These are phyloP conservation scores for Geranium rotundifolium DNA, from an alignment of 345 rosid genomes.

Conservation along the genomic window DNA sequence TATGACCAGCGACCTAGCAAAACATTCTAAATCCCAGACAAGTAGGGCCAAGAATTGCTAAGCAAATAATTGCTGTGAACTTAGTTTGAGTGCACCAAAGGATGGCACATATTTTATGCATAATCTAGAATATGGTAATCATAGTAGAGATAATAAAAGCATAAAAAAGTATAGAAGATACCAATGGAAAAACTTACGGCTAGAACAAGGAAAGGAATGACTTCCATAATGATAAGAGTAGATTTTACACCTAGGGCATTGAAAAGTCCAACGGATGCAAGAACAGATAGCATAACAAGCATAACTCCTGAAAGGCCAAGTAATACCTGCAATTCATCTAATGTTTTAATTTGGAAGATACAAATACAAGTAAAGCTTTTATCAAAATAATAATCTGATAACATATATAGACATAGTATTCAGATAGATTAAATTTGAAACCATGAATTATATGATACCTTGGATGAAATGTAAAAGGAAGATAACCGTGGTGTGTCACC, in stretches of 20 bases:
- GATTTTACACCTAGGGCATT: conserved; percentile 92
- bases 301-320: conserved; percentile 95
- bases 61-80: neutral
- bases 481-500: conserved; percentile 67
- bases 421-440: neutral
- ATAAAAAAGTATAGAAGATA: conserved; percentile 4
- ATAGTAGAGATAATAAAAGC: neutral
- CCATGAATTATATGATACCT: conserved; percentile 35
- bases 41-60: neutral
- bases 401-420: conserved; percentile 7
- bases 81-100: neutral
- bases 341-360: conserved; percentile 12
- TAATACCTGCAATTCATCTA: conserved; percentile 47
- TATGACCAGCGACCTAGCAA: conserved; percentile 24
- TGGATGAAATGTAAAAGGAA: conserved; percentile 71
- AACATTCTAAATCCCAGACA: neutral
- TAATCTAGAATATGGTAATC: neutral
- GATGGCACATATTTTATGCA: neutral
- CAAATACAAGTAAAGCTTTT: conserved; percentile 50
- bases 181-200: conserved; percentile 56
- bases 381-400: conserved; percentile 23
- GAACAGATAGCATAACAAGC: conserved; percentile 93
- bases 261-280: conserved; percentile 92
- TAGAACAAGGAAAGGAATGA: conserved; percentile 91
- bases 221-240: conserved; percentile 94